Evolutionary conservation across 2,329 filamentous ascomycete species (phyloP), one percentile per base, ranked within the genome.

Genomic region (Fusarium scirpi): DNA sequence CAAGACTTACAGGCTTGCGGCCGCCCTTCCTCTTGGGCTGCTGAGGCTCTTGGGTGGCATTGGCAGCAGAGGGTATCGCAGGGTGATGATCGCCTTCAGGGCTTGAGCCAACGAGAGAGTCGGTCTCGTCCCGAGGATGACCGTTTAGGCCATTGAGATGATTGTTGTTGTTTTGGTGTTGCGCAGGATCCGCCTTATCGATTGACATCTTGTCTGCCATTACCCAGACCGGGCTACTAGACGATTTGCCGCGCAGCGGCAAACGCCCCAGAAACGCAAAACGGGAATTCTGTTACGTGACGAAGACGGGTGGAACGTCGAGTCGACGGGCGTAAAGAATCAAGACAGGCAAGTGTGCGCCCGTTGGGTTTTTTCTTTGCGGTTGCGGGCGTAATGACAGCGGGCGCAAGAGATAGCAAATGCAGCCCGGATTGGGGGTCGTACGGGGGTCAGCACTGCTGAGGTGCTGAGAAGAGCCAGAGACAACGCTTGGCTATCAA

Each of bases 21-120:
- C 96, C 96, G 78, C 96, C 96, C 85, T 99, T 99, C 78, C 96
- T 90, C 86, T 99, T 99, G 79, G 94, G 94, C 69, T 89, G 88
- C 78, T 88, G 87, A 73, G 80, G 81, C 76, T 89, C 87, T 71
- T 86, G 86, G 67, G 76, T 77, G 62, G 75, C 75, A 69, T 76
- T 78, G 70, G 76, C 75, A 55, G 76, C 76, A 59, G 73, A 71
- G 52, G 66, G 74, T 69, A 74, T 75, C 60, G 79, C 76, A 58
- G 80, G 70, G 60, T 75, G 76, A 47, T 81, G 80, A 56, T 90
- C 88, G 74, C 84, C 82, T 67, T 91, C 89, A 20, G 87, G 86
- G 69, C 86, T 89, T 46, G 89, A 90, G 69, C 83, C 86, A 76
- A 85, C 81, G 58, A 89, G 90, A 67, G 90, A 89, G 64, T 89